Evolutionary conservation across 176 grass and related monocot genomes (phyloP), one percentile per base, ranked within the genome.

Genomic region (Phoenix roebelenii): DNA sequence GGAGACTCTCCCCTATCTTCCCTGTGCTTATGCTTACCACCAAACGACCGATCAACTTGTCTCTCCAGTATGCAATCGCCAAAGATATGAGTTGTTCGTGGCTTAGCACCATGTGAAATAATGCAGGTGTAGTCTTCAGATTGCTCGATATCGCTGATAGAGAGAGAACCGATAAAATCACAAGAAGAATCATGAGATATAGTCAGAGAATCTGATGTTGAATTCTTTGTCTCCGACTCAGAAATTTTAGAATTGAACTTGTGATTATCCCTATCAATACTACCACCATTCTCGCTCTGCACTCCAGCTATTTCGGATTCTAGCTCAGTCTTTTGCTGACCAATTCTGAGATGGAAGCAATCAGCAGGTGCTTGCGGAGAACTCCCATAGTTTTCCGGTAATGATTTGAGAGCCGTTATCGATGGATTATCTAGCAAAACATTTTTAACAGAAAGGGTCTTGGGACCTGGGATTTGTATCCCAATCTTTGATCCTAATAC

Each of bases 121-220:
- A 98, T 80, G 69, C 93, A 88, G 44, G 93, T 98, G 68, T 92
- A 98, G 56, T 98, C 84, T 65, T 98, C 84, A 0, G 57, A 92
- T 25, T 74, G 67, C n/a, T 50, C 79, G 19, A 74, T 72, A n/a
- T 73, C 63, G 0, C 29, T 74, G 55, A 39, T 12, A 25, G 55
- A 49, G 64, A 52, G 64, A 14, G 25, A 67, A 24, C 22, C n/a
- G 1, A 65, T 52, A 15, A 52, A 9, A 10, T 25, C 73, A 48
- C 50, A 23, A 72, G 0, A 15, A n/a, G 69, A 73, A 18, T 44
- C 1, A 1, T 15, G 60, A 6, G 67, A 73, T 17, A 16, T 10
- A 32, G 24, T 12, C 17, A 51, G 9, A 44, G 35, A 44, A 44
- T 44, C 35, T 0, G 9, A 44, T 3, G 35, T 44, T 44, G 35